Conservation (phyloP, 1,139 yeast species). For the Candida sanyaensis region DNA sequence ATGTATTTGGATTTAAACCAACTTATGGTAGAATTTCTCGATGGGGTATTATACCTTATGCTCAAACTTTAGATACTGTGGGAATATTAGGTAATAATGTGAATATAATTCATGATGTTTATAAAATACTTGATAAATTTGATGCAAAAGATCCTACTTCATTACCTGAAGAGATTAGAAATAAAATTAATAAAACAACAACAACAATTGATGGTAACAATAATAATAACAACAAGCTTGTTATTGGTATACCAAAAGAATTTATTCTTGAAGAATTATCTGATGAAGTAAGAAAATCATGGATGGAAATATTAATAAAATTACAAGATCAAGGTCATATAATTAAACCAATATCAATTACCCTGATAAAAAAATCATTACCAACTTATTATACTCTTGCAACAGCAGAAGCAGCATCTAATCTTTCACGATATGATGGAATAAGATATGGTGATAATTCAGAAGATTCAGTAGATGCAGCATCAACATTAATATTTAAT, state of each 20-base stretch:
- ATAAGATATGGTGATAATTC: slow-evolving; percentile 66
- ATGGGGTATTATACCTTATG: slow-evolving; percentile 90
- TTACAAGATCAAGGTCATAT: slow-evolving; percentile 55
- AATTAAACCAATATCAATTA: slow-evolving; percentile 65
- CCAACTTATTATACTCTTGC: slow-evolving; percentile 87
- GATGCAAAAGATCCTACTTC: slow-evolving; percentile 87
- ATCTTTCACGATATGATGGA: slow-evolving; percentile 88
- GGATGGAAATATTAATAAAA: slow-evolving; percentile 45
- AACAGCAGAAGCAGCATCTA: slow-evolving; percentile 94
- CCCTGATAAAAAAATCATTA: slow-evolving; percentile 65
- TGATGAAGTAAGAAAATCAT: slow-evolving; percentile 41
- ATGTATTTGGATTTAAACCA: slow-evolving; percentile 86
- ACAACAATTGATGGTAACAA: too few species aligned
- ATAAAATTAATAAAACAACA: slow-evolving; percentile 17
- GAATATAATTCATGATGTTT: slow-evolving; percentile 48
- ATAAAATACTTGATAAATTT: slow-evolving; percentile 51
- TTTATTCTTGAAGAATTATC: slow-evolving; percentile 60
- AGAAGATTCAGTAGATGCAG: slow-evolving; percentile 30
- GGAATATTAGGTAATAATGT: slow-evolving; percentile 69
- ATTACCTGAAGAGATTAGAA: slow-evolving; percentile 40
- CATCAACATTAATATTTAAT: slow-evolving; percentile 39
- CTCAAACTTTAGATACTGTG: slow-evolving; percentile 93
- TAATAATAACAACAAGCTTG: slow-evolving; percentile 19
- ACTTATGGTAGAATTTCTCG: slow-evolving; percentile 89
- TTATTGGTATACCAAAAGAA: slow-evolving; percentile 75